Conservation (phyloP, 306 rosid genomes). For the Malus fusca region DNA sequence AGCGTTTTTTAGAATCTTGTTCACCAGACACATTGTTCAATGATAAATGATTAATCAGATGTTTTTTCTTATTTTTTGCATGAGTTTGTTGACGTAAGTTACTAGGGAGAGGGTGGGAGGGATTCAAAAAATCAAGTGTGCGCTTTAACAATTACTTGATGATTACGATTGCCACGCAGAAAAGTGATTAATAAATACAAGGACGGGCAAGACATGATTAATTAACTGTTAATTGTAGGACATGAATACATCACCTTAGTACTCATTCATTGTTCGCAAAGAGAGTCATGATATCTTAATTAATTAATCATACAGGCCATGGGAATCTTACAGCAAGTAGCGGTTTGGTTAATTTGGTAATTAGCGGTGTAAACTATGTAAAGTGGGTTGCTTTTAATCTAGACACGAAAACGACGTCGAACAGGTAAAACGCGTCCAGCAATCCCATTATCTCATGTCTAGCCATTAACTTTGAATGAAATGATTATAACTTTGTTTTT, state of each 20-base stretch:
- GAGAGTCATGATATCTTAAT: neutral
- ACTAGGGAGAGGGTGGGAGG: no score
- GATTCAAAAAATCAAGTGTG: neutral
- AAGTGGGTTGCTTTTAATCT: neutral
- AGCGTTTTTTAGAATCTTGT: no score
- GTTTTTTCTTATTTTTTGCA: no score
- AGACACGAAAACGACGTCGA: neutral
- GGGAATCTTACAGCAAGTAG: neutral
- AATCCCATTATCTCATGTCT: neutral
- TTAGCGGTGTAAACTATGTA: neutral
- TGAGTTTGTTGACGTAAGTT: no score
- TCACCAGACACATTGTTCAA: no score
- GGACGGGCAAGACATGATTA: neutral
- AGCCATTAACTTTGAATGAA: neutral
- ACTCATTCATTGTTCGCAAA: neutral
- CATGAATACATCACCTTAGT: neutral
- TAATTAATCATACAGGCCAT: neutral
- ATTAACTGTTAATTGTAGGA: neutral
- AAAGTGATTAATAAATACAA: neutral
- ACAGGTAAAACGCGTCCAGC: neutral
- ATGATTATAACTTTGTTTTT: neutral
- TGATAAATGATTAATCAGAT: no score
- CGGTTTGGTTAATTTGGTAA: neutral
- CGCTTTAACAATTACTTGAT: neutral
- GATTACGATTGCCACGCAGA: neutral